phyloP scores from a whole-genome alignment of 1,284 basidiomycete genomes.

The Sanghuangporus baumii region DNA sequence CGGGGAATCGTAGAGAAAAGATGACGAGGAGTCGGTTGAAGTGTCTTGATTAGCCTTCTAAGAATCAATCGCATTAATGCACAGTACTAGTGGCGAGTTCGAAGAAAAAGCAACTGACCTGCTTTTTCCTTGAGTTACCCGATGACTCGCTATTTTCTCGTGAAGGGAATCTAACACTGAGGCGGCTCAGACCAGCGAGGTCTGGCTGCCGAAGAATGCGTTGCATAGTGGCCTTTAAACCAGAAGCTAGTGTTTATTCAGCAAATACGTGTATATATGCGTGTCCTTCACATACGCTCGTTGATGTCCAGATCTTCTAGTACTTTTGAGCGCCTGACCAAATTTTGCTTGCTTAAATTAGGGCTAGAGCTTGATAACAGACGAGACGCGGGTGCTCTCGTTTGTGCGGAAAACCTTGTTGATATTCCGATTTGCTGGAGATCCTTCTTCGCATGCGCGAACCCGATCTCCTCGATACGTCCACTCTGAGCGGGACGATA shows the following conservation, averaged over 20 bases:
- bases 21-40: not conserved
- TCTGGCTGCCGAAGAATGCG: constrained; percentile 39
- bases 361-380: constrained; percentile 12
- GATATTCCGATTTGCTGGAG: not conserved
- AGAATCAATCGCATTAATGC: not conserved
- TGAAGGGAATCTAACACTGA: not conserved
- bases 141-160: not conserved
- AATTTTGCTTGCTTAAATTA: constrained; percentile 17
- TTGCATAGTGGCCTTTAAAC: constrained; percentile 35
- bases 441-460: constrained; percentile 31
- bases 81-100: not conserved
- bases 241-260: constrained; percentile 28
- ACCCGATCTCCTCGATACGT: constrained; percentile 20
- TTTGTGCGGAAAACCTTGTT: not conserved
- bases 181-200: constrained; percentile 36
- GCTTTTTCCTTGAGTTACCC: constrained; percentile 2
- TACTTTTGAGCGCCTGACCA: constrained; percentile 27
- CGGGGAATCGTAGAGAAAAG: not conserved
- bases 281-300: constrained; percentile 29
- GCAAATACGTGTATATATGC: not conserved
- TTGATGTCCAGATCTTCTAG: constrained; percentile 33
- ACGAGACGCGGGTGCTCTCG: not conserved
- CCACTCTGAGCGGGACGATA: not conserved
- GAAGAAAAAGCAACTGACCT: not conserved
- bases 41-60: not conserved